A percentile compares a stretch with the other conserved stretches of the same genome.
phyloP scores from a whole-genome alignment of 2,329 filamentous ascomycete genomes.

The Verticillium isaacii region DNA sequence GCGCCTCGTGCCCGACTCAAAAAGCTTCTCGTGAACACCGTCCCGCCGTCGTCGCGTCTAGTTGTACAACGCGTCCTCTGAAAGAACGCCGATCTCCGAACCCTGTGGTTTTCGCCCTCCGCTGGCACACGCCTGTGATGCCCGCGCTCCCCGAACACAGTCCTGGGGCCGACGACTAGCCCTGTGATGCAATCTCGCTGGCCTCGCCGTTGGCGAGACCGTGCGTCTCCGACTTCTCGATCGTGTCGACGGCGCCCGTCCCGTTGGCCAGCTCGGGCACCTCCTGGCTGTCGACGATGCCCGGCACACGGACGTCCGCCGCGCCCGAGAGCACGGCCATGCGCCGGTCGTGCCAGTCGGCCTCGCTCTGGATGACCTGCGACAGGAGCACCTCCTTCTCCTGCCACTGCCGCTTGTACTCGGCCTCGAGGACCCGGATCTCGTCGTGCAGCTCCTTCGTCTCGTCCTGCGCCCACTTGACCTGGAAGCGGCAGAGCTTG shows the following conservation, averaged over 20 bases:
- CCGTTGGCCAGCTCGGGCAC: neutral
- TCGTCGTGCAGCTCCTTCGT: constrained; percentile 59
- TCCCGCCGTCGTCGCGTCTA: neutral
- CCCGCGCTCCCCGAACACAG: neutral
- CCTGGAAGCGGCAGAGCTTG: constrained; percentile 64
- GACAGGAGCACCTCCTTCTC: constrained; percentile 77
- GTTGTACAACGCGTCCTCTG: neutral
- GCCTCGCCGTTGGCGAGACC: neutral
- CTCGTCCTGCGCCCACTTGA: constrained; percentile 69
- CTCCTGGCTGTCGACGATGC: constrained; percentile 20
- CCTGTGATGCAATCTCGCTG: neutral
- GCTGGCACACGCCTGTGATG: neutral
- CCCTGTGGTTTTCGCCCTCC: neutral
- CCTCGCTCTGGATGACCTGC: constrained; percentile 63
- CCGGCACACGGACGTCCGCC: constrained; percentile 38
- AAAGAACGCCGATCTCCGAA: neutral
- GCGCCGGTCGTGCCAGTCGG: constrained; percentile 58
- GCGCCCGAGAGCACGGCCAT: constrained; percentile 47
- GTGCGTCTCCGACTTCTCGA: neutral
- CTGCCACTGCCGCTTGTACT: constrained; percentile 68
- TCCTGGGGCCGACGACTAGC: neutral
- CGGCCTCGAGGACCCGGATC: constrained; percentile 60
- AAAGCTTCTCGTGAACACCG: neutral
- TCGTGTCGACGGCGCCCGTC: neutral
- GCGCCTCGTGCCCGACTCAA: neutral